These are phyloP conservation scores for Begonia loranthoides DNA, from an alignment of 306 rosid genomes.

Conservation along the genomic window DNA sequence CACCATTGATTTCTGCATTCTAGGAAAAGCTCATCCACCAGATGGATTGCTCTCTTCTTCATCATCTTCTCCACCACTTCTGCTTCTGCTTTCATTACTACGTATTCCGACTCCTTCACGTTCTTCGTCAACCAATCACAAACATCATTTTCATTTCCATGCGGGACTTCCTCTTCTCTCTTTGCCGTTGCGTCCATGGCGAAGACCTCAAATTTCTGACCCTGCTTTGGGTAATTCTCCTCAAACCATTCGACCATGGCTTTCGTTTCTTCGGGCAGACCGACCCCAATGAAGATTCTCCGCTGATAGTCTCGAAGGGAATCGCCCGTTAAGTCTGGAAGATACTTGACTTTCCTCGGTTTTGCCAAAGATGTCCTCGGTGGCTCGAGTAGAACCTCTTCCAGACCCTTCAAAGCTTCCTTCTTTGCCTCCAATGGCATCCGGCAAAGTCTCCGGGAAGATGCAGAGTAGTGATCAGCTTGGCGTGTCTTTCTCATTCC, in stretches of 20 bases:
- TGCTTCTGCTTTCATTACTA: slow-evolving; percentile 65
- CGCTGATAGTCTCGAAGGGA: slow-evolving; percentile 28
- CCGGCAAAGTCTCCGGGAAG: slow-evolving; percentile 26
- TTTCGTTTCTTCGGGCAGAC: slow-evolving; percentile 25
- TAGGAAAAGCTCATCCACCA: slow-evolving; percentile 61
- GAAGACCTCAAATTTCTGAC: slow-evolving; percentile 30
- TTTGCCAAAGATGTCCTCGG: slow-evolving; percentile 15
- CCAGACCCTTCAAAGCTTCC: slow-evolving; percentile 22
- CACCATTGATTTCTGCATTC: slow-evolving; percentile 61
- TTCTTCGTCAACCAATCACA: slow-evolving; percentile 37
- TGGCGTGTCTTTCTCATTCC: slow-evolving; percentile 30
- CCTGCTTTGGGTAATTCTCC: slow-evolving; percentile 35
- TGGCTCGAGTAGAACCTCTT: slow-evolving; percentile 45
- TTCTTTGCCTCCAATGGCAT: slow-evolving; percentile 12
- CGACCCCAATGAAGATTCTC: slow-evolving; percentile 31
- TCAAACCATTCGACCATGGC: slow-evolving; percentile 32
- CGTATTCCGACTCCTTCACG: slow-evolving; percentile 39
- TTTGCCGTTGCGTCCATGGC: slow-evolving; percentile 15
- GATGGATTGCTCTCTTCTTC: slow-evolving; percentile 21
- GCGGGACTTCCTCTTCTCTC: slow-evolving; percentile 1
- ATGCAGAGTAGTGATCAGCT: slow-evolving; percentile 9
- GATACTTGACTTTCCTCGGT: slow-evolving; percentile 38
- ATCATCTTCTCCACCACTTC: slow-evolving; percentile 44
- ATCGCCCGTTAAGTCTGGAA: slow-evolving; percentile 39
- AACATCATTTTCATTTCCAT: slow-evolving; percentile 1